phyloP scores from a whole-genome alignment of 345 rosid genomes.

The Lumnitzera racemosa region DNA sequence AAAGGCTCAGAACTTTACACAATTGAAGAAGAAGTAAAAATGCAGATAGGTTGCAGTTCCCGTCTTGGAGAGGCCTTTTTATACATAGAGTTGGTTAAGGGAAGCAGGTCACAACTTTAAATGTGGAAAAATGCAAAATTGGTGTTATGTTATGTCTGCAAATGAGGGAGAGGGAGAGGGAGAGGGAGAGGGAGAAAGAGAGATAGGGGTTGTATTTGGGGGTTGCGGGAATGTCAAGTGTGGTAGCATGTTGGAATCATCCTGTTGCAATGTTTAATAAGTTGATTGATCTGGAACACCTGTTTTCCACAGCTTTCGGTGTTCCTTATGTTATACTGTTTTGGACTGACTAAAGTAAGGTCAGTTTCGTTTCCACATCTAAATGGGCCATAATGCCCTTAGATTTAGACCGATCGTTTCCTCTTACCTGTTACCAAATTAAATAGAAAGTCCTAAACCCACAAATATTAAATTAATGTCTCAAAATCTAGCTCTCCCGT shows the following conservation, averaged over 20 bases:
- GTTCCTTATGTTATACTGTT: background rate
- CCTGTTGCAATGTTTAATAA: background rate
- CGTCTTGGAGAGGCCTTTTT: too few species aligned
- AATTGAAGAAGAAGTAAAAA: too few species aligned
- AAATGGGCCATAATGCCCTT: background rate
- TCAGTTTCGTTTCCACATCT: background rate
- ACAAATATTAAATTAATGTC: too few species aligned
- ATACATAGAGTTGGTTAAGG: too few species aligned
- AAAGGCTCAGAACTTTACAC: too few species aligned
- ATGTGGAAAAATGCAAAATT: too few species aligned
- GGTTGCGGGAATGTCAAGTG: background rate
- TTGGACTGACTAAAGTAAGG: constrained; percentile 1
- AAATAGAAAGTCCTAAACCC: background rate
- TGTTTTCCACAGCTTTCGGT: background rate
- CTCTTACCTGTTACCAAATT: background rate
- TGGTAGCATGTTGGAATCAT: constrained; percentile 7
- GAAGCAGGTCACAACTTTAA: too few species aligned
- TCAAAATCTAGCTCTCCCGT: too few species aligned
- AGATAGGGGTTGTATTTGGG: background rate
- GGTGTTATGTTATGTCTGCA: too few species aligned
- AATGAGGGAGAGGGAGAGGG: background rate
- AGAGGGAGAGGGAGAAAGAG: background rate
- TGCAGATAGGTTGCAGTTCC: too few species aligned
- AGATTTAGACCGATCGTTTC: constrained; percentile 1
- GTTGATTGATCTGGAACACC: constrained; percentile 11